These are phyloP conservation scores for Salvia rosmarinus DNA, from an alignment of 257 asterid genomes.

Conservation along the genomic window DNA sequence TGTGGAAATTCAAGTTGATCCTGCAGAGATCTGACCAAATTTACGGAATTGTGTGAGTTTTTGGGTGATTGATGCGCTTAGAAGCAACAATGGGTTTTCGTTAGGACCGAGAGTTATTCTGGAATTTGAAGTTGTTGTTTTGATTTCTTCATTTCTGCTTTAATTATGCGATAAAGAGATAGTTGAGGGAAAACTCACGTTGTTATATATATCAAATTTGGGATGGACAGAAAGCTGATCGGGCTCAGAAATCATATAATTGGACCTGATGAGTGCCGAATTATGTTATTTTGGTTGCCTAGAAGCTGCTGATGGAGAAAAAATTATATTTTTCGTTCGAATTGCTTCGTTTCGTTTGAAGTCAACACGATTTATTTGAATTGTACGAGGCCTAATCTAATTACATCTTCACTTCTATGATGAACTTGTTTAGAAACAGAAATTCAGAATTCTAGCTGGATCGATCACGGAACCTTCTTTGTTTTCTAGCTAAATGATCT, in stretches of 20 bases:
- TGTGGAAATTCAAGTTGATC: slow-evolving; percentile 42
- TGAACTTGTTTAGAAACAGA: neutral
- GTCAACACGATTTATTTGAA: neutral
- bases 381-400: neutral
- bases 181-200: neutral
- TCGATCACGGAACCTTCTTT: slow-evolving; percentile 2
- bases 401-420: slow-evolving; percentile 24
- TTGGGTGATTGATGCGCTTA: slow-evolving; percentile 22
- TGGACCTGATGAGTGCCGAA: slow-evolving; percentile 42
- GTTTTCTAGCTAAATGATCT: neutral
- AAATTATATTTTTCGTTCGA: neutral
- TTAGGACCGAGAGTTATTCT: slow-evolving; percentile 19
- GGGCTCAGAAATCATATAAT: slow-evolving; percentile 17
- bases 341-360: neutral
- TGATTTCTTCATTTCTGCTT: slow-evolving; percentile 18
- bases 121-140: slow-evolving; percentile 19
- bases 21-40: slow-evolving; percentile 45
- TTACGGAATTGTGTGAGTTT: slow-evolving; percentile 22
- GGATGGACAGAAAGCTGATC: slow-evolving; percentile 33
- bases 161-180: neutral
- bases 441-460: slow-evolving; percentile 6
- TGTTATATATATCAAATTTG: slow-evolving; percentile 9
- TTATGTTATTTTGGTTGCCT: neutral
- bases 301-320: neutral
- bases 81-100: slow-evolving; percentile 27